phyloP scores from a whole-genome alignment of 2,329 filamentous ascomycete genomes.

The Colletotrichum horii region DNA sequence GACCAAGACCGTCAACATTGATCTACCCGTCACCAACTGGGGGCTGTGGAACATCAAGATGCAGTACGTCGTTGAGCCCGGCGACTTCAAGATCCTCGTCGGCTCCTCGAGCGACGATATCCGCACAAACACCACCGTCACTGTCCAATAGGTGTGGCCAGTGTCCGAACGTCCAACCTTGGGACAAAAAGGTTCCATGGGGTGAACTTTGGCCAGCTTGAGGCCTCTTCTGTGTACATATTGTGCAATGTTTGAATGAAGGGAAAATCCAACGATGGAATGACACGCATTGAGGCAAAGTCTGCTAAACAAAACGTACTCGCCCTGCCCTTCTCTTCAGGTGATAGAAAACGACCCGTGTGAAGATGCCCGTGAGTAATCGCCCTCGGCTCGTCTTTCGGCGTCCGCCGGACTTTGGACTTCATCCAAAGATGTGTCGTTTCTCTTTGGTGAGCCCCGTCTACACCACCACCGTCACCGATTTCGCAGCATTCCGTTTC shows the following conservation, averaged over 20 bases:
- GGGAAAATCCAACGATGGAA: not conserved
- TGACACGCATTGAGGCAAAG: not conserved
- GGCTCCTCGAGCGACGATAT: conserved; percentile 66
- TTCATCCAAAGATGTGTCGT: not conserved
- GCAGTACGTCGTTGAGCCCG: conserved; percentile 77
- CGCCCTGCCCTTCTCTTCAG: not conserved
- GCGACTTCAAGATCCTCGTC: conserved; percentile 67
- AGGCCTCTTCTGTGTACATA: conserved; percentile 13
- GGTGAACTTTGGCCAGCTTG: not conserved
- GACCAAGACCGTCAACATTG: conserved; percentile 56
- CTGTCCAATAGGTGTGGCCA: conserved; percentile 39
- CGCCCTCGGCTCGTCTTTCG: not conserved
- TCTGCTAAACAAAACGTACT: not conserved
- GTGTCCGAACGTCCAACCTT: not conserved
- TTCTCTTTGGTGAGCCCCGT: not conserved
- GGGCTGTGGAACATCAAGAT: conserved; percentile 65
- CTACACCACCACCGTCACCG: not conserved
- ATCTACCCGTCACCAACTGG: conserved; percentile 60
- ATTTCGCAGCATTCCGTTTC: not conserved
- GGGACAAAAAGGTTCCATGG: not conserved
- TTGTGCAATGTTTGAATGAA: conserved; percentile 3
- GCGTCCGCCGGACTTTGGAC: not conserved
- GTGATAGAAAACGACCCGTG: not conserved
- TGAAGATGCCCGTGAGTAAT: not conserved
- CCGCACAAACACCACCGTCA: conserved; percentile 60